Evolutionary conservation across 2,329 filamentous ascomycete genomes (phyloP).

Genomic region (Aspergillus caelatus): DNA sequence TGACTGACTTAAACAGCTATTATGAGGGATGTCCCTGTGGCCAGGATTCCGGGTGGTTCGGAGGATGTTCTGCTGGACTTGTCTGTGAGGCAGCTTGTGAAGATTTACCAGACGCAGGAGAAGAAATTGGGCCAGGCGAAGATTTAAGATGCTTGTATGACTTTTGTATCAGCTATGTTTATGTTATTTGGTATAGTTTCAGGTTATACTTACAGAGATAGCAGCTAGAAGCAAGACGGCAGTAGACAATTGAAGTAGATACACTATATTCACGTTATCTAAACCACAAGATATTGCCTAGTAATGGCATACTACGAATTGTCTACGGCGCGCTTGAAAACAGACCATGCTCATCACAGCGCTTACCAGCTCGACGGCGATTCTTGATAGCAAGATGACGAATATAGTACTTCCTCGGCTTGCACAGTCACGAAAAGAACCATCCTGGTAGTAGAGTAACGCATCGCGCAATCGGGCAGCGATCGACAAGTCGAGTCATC

Average conservation of each 20-base stretch:
- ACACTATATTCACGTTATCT: not conserved
- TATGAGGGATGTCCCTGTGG: constrained; percentile 65
- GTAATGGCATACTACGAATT: not conserved
- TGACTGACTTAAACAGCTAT: constrained; percentile 53
- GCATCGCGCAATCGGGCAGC: not conserved
- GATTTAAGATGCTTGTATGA: constrained; percentile 22
- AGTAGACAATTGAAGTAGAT: not conserved
- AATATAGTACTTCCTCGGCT: not conserved
- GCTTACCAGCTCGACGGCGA: not conserved
- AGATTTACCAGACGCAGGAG: constrained; percentile 57
- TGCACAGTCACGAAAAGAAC: not conserved
- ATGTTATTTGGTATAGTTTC: not conserved
- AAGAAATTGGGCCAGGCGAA: constrained; percentile 35
- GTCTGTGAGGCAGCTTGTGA: constrained; percentile 69
- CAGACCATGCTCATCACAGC: not conserved
- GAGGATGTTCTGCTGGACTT: constrained; percentile 75
- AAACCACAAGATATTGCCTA: too few relatives aligned
- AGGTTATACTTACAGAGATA: not conserved
- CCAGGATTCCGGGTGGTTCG: constrained; percentile 67
- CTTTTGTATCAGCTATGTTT: not conserved
- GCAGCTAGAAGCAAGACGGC: not conserved
- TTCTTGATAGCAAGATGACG: not conserved
- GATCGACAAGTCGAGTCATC: not conserved
- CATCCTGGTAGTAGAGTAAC: not conserved
- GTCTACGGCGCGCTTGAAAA: not conserved